A percentile compares a stretch with the other conserved stretches of the same genome.
These are phyloP conservation scores for Xenosphaeropsis pyriputrescens DNA, from an alignment of 2,329 filamentous ascomycete genomes.

Conservation along the genomic window DNA sequence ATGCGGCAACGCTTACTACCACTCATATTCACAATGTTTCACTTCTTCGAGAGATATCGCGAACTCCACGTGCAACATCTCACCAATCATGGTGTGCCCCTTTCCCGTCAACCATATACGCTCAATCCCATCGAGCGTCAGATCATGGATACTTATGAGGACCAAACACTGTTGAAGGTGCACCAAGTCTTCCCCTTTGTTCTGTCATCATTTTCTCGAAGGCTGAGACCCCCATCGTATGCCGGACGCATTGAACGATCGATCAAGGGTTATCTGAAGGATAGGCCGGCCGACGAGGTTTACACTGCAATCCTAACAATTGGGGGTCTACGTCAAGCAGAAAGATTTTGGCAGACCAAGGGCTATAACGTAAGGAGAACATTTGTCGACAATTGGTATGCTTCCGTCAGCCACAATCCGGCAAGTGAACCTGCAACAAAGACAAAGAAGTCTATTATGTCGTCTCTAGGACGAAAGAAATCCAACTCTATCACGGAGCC, in stretches of 20 bases:
- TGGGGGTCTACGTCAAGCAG: conserved; percentile 46
- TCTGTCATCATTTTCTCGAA: conserved; percentile 47
- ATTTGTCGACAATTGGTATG: conserved; percentile 46
- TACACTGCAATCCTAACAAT: conserved; percentile 45
- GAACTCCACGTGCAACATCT: conserved; percentile 42
- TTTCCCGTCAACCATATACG: conserved; percentile 38
- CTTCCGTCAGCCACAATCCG: conserved; percentile 29
- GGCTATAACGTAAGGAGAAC: conserved; percentile 45
- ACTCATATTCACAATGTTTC: conserved; percentile 48
- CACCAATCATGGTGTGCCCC: conserved; percentile 30
- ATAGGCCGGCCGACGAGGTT: conserved; percentile 46
- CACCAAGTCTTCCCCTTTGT: conserved; percentile 51
- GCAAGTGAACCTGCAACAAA: conserved; percentile 27
- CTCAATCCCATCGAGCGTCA: conserved; percentile 45
- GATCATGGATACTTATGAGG: conserved; percentile 51
- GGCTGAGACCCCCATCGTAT: conserved; percentile 48
- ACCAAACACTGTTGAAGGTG: conserved; percentile 44
- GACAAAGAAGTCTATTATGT: conserved; percentile 30
- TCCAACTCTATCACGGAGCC: conserved; percentile 16
- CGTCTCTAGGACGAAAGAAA: conserved; percentile 41
- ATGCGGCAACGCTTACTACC: conserved; percentile 52
- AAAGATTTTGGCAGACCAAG: conserved; percentile 51
- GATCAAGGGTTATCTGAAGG: conserved; percentile 46
- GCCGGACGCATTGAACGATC: conserved; percentile 47
- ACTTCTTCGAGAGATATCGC: conserved; percentile 53